Evolutionary conservation across 129 eudicot genomes (phyloP), one percentile per base, ranked within the genome.

Genomic region (Kitagawia praeruptora): DNA sequence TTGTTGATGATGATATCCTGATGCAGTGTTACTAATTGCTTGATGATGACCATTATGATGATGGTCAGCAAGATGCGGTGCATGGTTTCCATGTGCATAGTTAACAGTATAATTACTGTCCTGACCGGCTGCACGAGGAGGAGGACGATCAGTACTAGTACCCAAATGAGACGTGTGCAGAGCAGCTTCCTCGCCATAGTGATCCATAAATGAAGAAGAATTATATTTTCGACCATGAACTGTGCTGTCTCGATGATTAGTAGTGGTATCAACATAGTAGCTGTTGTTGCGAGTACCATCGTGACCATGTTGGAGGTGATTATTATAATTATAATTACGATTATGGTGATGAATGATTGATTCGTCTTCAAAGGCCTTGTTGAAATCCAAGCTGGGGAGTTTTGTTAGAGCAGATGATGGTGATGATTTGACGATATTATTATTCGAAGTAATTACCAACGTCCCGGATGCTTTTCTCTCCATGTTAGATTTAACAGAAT

Each of bases 311-410:
- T 41, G 76, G n/a, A 16, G 58, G 58, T 18, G 18, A 56, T 6
- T n/a, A 61, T n/a, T 61, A 61, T n/a, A n/a, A n/a, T 9, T 58
- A 9, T 3, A 34, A 34, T 34, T 61, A 10, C 4, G 13, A 10
- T 4, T 61, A 10, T 9, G 13, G 4, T 75, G 75, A 48, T 85
- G 80, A 61, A 76, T 39, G 6, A 61, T 10, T 67, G 87, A 73
- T 2, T 84, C 80, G 83, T 87, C 85, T 86, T 89, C 86, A 45
- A 92, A 80, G 80, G 81, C 93, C 75, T 76, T 77, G 81, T 79
- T 92, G 80, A 92, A 89, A 84, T 92, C 97, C n/a, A 92, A 79
- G 83, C 97, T 89, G 0, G 97, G 97, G 31, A 85, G 74, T 81
- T 89, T 92, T 76, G 91, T 8, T 44, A 92, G 40, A 70, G 83